Base-by-base conservation (phyloP, 306 rosid species). In the Fragaria ananassa region DNA sequence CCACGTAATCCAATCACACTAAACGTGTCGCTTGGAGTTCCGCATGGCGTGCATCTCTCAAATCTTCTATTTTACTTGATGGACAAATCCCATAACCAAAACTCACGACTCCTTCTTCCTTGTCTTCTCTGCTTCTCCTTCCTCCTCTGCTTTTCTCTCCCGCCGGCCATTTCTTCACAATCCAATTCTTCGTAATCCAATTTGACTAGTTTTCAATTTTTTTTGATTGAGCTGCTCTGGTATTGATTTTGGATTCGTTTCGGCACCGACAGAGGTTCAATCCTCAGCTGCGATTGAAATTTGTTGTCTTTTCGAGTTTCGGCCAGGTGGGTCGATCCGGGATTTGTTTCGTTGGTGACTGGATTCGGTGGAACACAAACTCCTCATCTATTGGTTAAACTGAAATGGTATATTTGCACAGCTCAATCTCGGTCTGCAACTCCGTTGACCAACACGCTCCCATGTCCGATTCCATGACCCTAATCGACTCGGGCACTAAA, bases 351-450 rank as follows among this genome's bases (percentile, higher is more conserved):
- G 81, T 78, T 76, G 91, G 23, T 37, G 81, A 74, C 75, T 81
- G 65, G 80, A 73, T 82, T 71, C 29, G 80, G 69, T 37, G 51
- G 74, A 50, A 37, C 47, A 65, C 4, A 37, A 11, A 4, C 8
- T 34, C 7, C 29, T 10, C 23, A 19, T 27, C 17, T 60, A 9
- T 62, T 44, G 75, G 73, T 85, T 83, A 61, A 17, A 46, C 70
- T 90, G 99, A 92, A 85, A 96, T 96, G 99, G 96, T 96, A 86
- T 96, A 91, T 93, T 80, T 88, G 82, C 91, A 90, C 61, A 88
- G 83, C 86, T 91, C 97, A 86, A 89, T 96, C 82, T 92, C 97
- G 86, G 92, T 91, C 89, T 92, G 97, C 91, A 91, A 91, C 74
- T 91, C 93, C 81, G 89, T 90, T 85, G 98, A 92, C 87, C 96